Evolutionary conservation across 495 filamentous ascomycete genomes (phyloP).

Genomic region (Hypoxylon crocopeplum): DNA sequence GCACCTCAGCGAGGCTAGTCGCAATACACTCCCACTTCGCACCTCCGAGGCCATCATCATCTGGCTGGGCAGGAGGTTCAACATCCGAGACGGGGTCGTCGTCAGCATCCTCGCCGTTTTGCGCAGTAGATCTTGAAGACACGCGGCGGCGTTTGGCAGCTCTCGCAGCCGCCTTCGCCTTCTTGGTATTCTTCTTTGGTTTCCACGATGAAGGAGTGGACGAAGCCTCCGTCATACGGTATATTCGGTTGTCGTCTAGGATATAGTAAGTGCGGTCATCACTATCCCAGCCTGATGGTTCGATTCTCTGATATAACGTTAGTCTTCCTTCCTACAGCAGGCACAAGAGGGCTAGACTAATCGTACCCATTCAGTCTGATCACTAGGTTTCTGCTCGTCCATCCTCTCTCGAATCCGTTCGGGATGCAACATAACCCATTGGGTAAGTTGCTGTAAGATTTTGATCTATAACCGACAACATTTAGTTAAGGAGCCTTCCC

Average conservation of each 20-base stretch:
- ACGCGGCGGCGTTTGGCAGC: slow-evolving; percentile 76
- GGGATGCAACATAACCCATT: slow-evolving; percentile 85
- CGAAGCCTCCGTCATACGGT: slow-evolving; percentile 77
- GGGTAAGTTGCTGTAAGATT: slow-evolving; percentile 87
- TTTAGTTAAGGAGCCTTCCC: slow-evolving; percentile 12
- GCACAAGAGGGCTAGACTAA: not conserved
- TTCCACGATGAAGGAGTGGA: slow-evolving; percentile 60
- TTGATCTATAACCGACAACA: slow-evolving; percentile 59
- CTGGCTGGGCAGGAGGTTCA: slow-evolving; percentile 50
- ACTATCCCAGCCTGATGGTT: slow-evolving; percentile 87
- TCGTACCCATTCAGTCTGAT: slow-evolving; percentile 85
- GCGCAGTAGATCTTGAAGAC: slow-evolving; percentile 46
- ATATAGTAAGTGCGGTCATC: slow-evolving; percentile 87
- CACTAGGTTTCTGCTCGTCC: slow-evolving; percentile 78
- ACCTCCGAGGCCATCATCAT: slow-evolving; percentile 68
- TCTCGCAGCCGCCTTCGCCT: slow-evolving; percentile 69
- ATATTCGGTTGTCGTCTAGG: slow-evolving; percentile 92
- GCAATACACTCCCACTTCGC: slow-evolving; percentile 93
- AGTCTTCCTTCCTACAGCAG: slow-evolving; percentile 28
- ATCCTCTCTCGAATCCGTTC: slow-evolving; percentile 87
- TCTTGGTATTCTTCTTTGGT: slow-evolving; percentile 78
- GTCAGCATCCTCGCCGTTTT: slow-evolving; percentile 56
- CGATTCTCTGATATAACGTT: slow-evolving; percentile 73
- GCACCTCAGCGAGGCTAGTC: slow-evolving; percentile 77
- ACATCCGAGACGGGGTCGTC: slow-evolving; percentile 50